Evolutionary conservation across 75 land plant species (phyloP).

Genomic region (Pseudotsuga menziesii): DNA sequence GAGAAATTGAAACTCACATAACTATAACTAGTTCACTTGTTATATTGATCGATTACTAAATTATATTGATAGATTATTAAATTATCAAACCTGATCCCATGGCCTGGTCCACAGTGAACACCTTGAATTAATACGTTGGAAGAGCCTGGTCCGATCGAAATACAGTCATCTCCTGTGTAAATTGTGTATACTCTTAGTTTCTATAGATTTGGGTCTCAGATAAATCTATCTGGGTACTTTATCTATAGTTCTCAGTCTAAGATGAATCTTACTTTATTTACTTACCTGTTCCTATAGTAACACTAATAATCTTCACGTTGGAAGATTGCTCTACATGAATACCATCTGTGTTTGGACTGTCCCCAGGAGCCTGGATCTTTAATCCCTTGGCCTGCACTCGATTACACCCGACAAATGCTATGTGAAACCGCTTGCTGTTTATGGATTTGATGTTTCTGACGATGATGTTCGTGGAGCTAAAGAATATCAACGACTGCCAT

Average conservation of each 20-base stretch:
- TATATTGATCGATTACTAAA: no score
- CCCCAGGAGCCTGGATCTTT: constrained; percentile 26
- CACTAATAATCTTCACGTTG: constrained; percentile 18
- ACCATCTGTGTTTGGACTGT: constrained; percentile 45
- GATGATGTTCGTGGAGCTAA: constrained; percentile 11
- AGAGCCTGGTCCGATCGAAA: constrained; percentile 59
- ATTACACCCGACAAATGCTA: constrained; percentile 12
- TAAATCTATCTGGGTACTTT: not conserved
- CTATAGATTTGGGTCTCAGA: not conserved
- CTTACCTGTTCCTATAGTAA: constrained; percentile 28
- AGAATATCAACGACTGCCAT: constrained; percentile 19
- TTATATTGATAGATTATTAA: not conserved
- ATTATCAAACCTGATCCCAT: constrained; percentile 57
- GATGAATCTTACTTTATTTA: not conserved
- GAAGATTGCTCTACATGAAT: constrained; percentile 21
- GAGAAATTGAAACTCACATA: constrained; percentile 8
- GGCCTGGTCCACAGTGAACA: constrained; percentile 68
- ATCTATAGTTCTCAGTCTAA: not conserved
- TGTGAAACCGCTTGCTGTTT: constrained; percentile 36
- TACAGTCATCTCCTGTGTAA: constrained; percentile 53
- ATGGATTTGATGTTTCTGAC: constrained; percentile 20
- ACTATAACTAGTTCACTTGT: not conserved
- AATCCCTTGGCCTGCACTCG: constrained; percentile 20
- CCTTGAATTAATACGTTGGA: constrained; percentile 32
- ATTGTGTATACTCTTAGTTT: not conserved